Percentiles rank a stretch among this genome's conserved stretches.
Evolutionary conservation across 768 basidiomycete species (phyloP).

Genomic region (Lentinula guzmanii): DNA sequence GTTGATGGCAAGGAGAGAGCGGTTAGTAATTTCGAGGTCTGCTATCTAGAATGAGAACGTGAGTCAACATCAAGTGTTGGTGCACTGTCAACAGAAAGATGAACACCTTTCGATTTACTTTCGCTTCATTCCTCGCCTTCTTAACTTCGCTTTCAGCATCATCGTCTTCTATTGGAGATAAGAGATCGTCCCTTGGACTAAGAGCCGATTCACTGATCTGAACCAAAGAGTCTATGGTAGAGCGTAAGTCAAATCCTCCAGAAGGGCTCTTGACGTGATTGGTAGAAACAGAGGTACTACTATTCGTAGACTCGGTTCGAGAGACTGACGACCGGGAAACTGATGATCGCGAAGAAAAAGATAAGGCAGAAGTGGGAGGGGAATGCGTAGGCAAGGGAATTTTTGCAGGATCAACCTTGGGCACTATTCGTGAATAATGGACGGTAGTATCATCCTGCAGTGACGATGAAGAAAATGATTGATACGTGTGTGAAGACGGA

Average conservation of each 20-base stretch:
- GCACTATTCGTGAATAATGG: slow-evolving; percentile 19
- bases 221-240: slow-evolving; percentile 38
- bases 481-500: slow-evolving; percentile 11
- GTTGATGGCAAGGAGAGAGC: slow-evolving; percentile 82
- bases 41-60: slow-evolving; percentile 54
- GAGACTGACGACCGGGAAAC: slow-evolving; percentile 48
- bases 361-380: slow-evolving; percentile 65
- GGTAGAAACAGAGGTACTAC: slow-evolving; percentile 20
- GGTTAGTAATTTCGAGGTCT: slow-evolving; percentile 87
- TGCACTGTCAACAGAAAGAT: neutral
- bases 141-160: slow-evolving; percentile 31
- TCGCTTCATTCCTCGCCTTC: slow-evolving; percentile 65
- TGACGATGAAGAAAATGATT: slow-evolving; percentile 27
- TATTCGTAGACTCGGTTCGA: slow-evolving; percentile 29
- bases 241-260: slow-evolving; percentile 15
- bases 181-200: slow-evolving; percentile 16
- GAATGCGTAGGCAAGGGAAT: slow-evolving; percentile 66
- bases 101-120: slow-evolving; percentile 79
- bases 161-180: slow-evolving; percentile 26
- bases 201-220: slow-evolving; percentile 25
- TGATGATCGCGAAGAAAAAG: slow-evolving; percentile 75
- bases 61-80: neutral
- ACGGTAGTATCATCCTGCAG: slow-evolving; percentile 16
- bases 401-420: slow-evolving; percentile 46
- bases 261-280: slow-evolving; percentile 1